Conservation (phyloP, 2,329 filamentous ascomycete genomes). For the Golovinomyces cichoracearum region DNA sequence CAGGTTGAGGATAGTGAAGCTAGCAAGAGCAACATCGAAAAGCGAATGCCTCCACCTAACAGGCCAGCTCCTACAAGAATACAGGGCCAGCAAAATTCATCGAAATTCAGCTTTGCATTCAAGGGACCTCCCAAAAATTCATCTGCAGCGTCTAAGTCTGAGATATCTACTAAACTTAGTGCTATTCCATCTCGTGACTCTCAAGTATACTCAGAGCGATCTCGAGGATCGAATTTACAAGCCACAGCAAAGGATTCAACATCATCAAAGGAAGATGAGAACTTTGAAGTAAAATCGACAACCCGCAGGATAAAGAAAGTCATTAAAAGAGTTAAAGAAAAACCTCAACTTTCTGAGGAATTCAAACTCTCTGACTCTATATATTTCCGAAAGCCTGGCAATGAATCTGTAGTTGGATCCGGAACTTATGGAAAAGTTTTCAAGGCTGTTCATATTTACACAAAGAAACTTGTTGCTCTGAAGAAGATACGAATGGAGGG, state of each 20-base stretch:
- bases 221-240: slow-evolving; percentile 17
- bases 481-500: slow-evolving; percentile 89
- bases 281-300: slow-evolving; percentile 16
- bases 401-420: slow-evolving; percentile 85
- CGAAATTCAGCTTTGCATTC: slow-evolving; percentile 82
- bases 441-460: slow-evolving; percentile 84
- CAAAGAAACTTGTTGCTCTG: slow-evolving; percentile 53
- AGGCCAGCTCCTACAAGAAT: slow-evolving; percentile 22
- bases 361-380: slow-evolving; percentile 63
- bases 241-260: slow-evolving; percentile 28
- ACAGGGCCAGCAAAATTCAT: slow-evolving; percentile 17
- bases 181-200: slow-evolving; percentile 17
- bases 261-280: slow-evolving; percentile 18
- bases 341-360: slow-evolving; percentile 44
- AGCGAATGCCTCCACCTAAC: slow-evolving; percentile 28
- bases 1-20: slow-evolving; percentile 33
- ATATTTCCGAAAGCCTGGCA: slow-evolving; percentile 86
- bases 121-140: slow-evolving; percentile 42
- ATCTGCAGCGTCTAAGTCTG: slow-evolving; percentile 30
- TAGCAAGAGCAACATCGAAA: slow-evolving; percentile 22
- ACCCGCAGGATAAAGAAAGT: slow-evolving; percentile 37
- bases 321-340: slow-evolving; percentile 42
- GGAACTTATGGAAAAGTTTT: slow-evolving; percentile 93
- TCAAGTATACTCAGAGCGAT: slow-evolving; percentile 17
- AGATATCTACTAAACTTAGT: slow-evolving; percentile 44